Base-by-base conservation (phyloP, 306 rosid genomes). In the Inga laurina region DNA sequence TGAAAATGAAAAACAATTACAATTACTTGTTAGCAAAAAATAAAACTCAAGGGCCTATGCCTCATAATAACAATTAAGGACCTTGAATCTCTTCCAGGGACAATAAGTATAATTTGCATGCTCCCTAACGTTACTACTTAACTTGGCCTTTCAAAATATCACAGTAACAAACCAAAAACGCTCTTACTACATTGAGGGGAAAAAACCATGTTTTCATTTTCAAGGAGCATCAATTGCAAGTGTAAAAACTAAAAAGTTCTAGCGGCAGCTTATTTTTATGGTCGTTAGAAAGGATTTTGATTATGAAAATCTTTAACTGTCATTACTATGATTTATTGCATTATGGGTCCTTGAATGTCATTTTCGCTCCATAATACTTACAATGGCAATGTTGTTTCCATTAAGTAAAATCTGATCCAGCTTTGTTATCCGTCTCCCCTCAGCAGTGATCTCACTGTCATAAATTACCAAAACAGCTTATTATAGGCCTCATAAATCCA, bases 381-480 rank as follows among this genome's bases (percentile, higher is more conserved):
- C 99, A 89, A 96, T 94, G n/a, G 99, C 98, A 90, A 94, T 96
- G 88, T 96, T 94, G 97, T 96, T 96, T 81, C 99, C 98, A 30
- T 94, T 94, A 65, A 96, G 97, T 82, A 96, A 87, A 84, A 96
- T 96, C 91, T 96, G 99, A 77, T 96, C 99, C 78, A 96, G 94
- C 89, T 96, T 96, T 74, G 99, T 96, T 86, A 96, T 94, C 85
- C 98, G 89, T 84, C 97, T 94, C 88, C 99, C 99, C 87, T 96
- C 98, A 30, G 97, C 85, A 61, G 99, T 96, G 81, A 94, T 94
- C 86, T 96, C 98, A 83, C 99, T 93, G 90, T 66, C 27, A 66
- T 21, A 75, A 72, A 84, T 49, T 68, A 82, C 22, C 86, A 82
- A 75, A 57, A 72, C 76, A 87, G 46, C 37, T 73, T 46, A 76